Evolutionary conservation across 169 alveolate species (phyloP).

Genomic region (Eimeria tenella): DNA sequence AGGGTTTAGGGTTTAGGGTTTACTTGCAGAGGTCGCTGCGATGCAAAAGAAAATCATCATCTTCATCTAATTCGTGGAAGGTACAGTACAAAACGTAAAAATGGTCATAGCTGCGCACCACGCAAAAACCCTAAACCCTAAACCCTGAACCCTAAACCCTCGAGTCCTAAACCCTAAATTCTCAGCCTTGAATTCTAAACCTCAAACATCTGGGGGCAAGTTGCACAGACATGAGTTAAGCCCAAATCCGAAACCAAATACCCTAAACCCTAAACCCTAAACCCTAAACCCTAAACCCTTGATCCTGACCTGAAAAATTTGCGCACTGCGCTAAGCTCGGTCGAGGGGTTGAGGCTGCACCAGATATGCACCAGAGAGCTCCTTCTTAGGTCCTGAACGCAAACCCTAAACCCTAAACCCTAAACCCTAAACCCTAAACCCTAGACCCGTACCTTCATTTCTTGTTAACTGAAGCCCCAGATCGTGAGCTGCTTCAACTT

Average conservation of each 20-base stretch:
- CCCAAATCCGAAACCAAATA: background rate
- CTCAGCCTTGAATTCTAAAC: too few relatives aligned
- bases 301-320: background rate
- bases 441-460: too few relatives aligned
- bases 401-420: too few relatives aligned
- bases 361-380: background rate
- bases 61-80: conserved; percentile 57
- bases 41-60: conserved; percentile 52
- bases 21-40: conserved; percentile 59
- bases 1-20: background rate
- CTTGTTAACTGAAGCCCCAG: too few relatives aligned
- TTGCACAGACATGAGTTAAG: too few relatives aligned
- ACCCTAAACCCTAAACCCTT: background rate
- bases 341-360: background rate
- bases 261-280: conserved; percentile 26
- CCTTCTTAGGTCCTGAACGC: background rate
- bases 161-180: too few relatives aligned
- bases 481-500: too few relatives aligned
- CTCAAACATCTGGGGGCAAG: too few relatives aligned
- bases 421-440: too few relatives aligned
- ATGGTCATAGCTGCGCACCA: conserved; percentile 54
- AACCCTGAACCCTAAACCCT: too few relatives aligned
- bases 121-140: too few relatives aligned
- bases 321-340: background rate
- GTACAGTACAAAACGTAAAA: conserved; percentile 59